These are phyloP conservation scores for Geosmithia morbida DNA, from an alignment of 2,329 filamentous ascomycete species.

Conservation along the genomic window DNA sequence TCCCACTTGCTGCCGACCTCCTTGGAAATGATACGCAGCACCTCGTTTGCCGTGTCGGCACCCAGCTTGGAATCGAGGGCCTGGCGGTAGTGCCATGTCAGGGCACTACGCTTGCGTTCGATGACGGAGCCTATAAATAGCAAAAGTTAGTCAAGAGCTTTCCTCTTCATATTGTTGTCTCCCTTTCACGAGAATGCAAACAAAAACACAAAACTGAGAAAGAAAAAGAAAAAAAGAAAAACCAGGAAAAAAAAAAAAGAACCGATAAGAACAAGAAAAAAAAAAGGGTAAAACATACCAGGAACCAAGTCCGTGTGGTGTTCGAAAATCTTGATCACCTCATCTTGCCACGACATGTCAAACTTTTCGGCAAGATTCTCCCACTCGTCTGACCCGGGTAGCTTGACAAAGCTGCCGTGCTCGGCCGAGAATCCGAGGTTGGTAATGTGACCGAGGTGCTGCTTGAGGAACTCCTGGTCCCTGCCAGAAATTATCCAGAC, in stretches of 20 bases:
- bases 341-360: conserved; percentile 85
- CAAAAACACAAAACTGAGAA: too few species aligned
- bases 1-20: conserved; percentile 70
- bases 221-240: too few species aligned
- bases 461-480: conserved; percentile 79
- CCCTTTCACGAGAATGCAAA: too few species aligned
- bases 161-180: too few species aligned
- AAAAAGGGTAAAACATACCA: conserved; percentile 33
- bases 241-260: background rate
- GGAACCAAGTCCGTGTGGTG: conserved; percentile 77
- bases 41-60: conserved; percentile 63
- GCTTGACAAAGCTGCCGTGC: conserved; percentile 87
- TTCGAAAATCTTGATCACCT: conserved; percentile 74
- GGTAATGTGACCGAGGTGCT: conserved; percentile 83
- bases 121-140: conserved; percentile 60
- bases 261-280: background rate
- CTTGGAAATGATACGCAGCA: conserved; percentile 65
- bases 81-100: conserved; percentile 95
- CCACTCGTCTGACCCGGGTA: conserved; percentile 66
- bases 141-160: background rate
- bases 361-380: conserved; percentile 75
- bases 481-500: conserved; percentile 99
- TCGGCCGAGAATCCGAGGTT: conserved; percentile 91
- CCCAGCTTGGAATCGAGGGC: conserved; percentile 72
- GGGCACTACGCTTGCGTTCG: conserved; percentile 82